Evolutionary conservation across 352 stramenopile genomes (phyloP), one percentile per base, ranked within the genome.

Genomic region (Achlya hypogyna): DNA sequence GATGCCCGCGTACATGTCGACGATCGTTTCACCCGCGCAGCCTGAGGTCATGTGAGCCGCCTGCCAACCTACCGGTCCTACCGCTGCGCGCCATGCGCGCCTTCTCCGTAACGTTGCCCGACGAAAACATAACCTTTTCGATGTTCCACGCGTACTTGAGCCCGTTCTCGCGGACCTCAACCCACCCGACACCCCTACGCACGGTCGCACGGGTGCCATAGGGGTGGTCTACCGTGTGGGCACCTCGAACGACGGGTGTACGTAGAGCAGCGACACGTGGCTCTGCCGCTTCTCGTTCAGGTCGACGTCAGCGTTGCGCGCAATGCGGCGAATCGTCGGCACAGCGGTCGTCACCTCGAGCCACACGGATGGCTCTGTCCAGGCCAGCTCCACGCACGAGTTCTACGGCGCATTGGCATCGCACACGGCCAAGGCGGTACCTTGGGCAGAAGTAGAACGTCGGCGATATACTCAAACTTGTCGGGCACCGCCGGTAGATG

Each of bases 1-100:
- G 73, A 99, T 98, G n/a, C 96, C 96, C 38, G 91, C 95, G 66
- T 98, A 99, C 49, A 99, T 79, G 69, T 99, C 96, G 32, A 98
- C 85, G 29, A 99, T 87, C 0, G 86, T 75, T 62, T 99, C 93
- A 23, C 76, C 85, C 20, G 69, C 65, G 73, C 90, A 96, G 0
- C 89, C 75, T 20, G n/a, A 89, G 16, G 45, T 51, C 16, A 38
- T 14, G 34, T 63, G 20, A 54, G 5, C 29, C 18, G 8, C 1
- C 54, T 16, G 20, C 23, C 29, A 28, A 25, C 12, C 10, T 20
- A 47, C 28, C 10, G 23, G 16, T n/a, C 5, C 25, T 70, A 71
- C 65, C 81, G 59, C 92, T 88, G 29, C 54, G 76, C 29, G 78
- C 95, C 80, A 98, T 98, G 27, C 95, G 88, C 42, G 91, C 91